phyloP scores from a whole-genome alignment of 306 rosid genomes.

The Astragalus membranaceus region DNA sequence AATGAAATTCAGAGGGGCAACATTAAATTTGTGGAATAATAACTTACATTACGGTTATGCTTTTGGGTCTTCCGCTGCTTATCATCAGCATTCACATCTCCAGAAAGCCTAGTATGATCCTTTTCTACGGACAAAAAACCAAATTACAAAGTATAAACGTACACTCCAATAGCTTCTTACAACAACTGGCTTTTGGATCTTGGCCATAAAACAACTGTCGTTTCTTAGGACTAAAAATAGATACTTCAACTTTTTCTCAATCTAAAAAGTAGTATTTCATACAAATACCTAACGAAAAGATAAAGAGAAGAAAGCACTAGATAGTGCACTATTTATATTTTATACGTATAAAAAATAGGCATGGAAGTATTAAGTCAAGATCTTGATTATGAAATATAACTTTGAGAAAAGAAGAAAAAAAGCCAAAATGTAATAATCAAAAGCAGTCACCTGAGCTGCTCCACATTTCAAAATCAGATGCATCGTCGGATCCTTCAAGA shows the following conservation, averaged over 20 bases:
- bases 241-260: neutral
- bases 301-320: neutral
- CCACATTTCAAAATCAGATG: constrained; percentile 65
- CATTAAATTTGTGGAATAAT: constrained; percentile 1
- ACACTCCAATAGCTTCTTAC: neutral
- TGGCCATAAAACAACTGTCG: neutral
- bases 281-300: neutral
- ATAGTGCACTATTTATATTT: neutral
- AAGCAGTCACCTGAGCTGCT: constrained; percentile 50
- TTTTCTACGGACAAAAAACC: constrained; percentile 30
- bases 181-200: neutral
- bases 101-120: constrained; percentile 34
- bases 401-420: neutral
- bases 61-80: constrained; percentile 41
- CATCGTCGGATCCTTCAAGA: constrained; percentile 41
- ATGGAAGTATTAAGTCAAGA: neutral
- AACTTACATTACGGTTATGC: constrained; percentile 36
- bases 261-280: neutral
- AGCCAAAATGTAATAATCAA: neutral
- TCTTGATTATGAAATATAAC: neutral
- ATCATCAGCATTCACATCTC: constrained; percentile 36
- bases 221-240: neutral
- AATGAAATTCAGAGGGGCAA: neutral
- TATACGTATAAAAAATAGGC: neutral
- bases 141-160: constrained; percentile 17